Evolutionary conservation across 352 stramenopile genomes (phyloP), one percentile per base, ranked within the genome.

Genomic region (Globisporangium polare): DNA sequence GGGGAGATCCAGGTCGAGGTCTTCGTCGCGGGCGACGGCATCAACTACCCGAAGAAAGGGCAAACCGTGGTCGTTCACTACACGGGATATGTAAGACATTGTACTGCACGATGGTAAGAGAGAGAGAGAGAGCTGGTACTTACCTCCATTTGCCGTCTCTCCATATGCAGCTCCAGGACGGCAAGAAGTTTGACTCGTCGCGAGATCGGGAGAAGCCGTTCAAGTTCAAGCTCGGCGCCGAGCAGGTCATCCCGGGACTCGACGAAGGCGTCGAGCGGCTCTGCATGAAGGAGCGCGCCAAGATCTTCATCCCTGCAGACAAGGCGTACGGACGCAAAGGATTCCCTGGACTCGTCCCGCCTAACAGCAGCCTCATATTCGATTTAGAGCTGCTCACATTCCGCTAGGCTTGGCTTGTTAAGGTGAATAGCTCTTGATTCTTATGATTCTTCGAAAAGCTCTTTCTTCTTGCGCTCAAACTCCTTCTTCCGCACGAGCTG

Each of bases 331-430:
- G 88, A 22, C 74, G 83, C 35, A 90, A 86, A 68, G 88, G 88
- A 18, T 94, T 95, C 58, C 83, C 84, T 13, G 86, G 84, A 10
- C 77, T 95, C n/a, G 74, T 98, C 37, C 91, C 92, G 2, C 89
- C 90, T 39, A 97, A 98, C 73, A 96, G 90, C 26, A 90, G 96
- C 67, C 73, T 98, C 26, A 84, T 94, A 26, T 98, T 98, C 65
- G 93, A 97, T 66, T 80, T 98, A 13, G 92, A 98, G 62, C 68
- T 98, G 18, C 67, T 97, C 29, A 88, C 87, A 55, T 94, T 94
- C 61, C 80, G 84, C 65, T 90, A 62, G 58, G 17, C 39, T 51
- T 39, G 15, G 12, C 9, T 37, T 41, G 49, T 10, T 24, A 10
- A 3, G 12, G n/a, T 31, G 15, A 15, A 7, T 41, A 12, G 49